A percentile compares a stretch with the other conserved stretches of the same genome.
These are phyloP conservation scores for Penium margaritaceum DNA, from an alignment of 139 green algal genomes.

Conservation along the genomic window DNA sequence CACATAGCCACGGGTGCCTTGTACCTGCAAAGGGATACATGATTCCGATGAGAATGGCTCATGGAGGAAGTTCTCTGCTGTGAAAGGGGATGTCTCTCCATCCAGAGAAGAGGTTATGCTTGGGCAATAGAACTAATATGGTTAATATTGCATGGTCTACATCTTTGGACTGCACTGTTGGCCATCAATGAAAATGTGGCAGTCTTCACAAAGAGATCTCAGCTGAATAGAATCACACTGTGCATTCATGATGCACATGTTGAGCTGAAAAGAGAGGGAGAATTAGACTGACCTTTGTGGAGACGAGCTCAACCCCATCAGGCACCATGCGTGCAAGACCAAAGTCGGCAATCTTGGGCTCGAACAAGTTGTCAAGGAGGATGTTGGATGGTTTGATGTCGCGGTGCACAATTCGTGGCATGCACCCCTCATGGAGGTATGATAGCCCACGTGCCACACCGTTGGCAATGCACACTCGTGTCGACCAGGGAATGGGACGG, in stretches of 20 bases:
- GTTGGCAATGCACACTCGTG: no score
- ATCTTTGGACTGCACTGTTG: no score
- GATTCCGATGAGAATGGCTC: neutral
- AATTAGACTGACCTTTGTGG: slow-evolving; percentile 10
- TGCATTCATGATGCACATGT: neutral
- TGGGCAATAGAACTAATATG: neutral
- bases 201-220: no score
- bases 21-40: slow-evolving; percentile 27
- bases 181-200: no score
- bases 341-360: slow-evolving; percentile 30
- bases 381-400: slow-evolving; percentile 33
- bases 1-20: slow-evolving; percentile 54
- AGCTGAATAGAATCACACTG: neutral
- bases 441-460: no score
- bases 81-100: neutral
- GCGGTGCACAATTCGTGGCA: slow-evolving; percentile 16
- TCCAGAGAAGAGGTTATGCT: neutral
- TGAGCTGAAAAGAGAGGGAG: neutral
- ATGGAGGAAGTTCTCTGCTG: neutral
- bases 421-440: slow-evolving; percentile 17
- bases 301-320: slow-evolving; percentile 10
- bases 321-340: slow-evolving; percentile 9
- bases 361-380: slow-evolving; percentile 5
- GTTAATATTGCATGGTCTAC: neutral
- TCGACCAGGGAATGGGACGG: no score